Base-by-base conservation (phyloP, 2,329 filamentous ascomycete genomes). In the Colletotrichum abscissum region DNA sequence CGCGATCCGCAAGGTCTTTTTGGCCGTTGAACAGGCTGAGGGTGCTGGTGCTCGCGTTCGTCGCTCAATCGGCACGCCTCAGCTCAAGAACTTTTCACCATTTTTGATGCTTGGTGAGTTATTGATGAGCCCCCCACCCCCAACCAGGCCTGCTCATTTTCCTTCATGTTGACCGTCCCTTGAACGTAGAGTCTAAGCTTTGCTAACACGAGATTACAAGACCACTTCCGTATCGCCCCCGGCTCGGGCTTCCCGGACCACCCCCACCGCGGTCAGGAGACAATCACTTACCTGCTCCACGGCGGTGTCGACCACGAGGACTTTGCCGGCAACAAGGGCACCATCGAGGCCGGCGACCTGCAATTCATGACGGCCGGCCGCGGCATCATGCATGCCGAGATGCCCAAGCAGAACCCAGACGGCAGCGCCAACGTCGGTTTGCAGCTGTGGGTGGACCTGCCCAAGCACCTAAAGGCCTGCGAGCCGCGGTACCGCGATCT, bases 101-200 rank as follows among this genome's bases (percentile, higher is more conserved):
- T 98, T 98, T 84, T 88, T 98, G 57, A 98, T 98, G 95, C 93
- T 98, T 59, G 96, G 98, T 81, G 94, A 98, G 85, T 98, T 98
- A 86, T 90, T 87, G 11, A 68, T 90, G 96, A 77, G 89, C 90
- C 67, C 91, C 92, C 2, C 35, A 12, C 33, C 33, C 33, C 33
- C 12, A 38, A 9, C 38, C 14, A 9, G 6, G 7, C 16, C 19
- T 7, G 42, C 42, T 49, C 42, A 49, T 19, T n/a, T 49, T 9
- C n/a, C 42, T n/a, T 49, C 42, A 49, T n/a, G 95, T 95, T 0
- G 98, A 98, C 81, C 95, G 95, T 0, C 95, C 98, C 80, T 95
- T 98, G 78, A 88, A 89, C n/a, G 88, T 91, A 79, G 88, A 94
- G 49, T 95, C 95, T 55, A 94, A 97, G 82, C 94, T 97, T 77